phyloP scores from a whole-genome alignment of 2,329 filamentous ascomycete genomes.

The Cryoendolithus antarcticus region DNA sequence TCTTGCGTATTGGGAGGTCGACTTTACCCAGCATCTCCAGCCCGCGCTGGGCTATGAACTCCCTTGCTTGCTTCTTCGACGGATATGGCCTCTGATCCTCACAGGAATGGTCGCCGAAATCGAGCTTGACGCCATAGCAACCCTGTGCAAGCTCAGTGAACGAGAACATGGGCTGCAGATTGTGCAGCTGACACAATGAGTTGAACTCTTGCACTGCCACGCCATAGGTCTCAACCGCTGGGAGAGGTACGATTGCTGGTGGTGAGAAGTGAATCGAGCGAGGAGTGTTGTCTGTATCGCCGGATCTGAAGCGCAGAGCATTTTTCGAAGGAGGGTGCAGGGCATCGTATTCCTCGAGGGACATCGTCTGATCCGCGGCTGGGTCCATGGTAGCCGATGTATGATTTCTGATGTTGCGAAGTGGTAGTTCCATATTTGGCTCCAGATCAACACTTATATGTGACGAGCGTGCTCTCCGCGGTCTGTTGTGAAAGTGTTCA shows the following conservation, averaged over 20 bases:
- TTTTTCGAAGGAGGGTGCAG: too few relatives aligned
- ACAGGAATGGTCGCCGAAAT: constrained; percentile 15
- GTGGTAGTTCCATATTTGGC: too few relatives aligned
- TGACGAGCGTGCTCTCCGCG: too few relatives aligned
- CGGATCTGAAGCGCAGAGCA: too few relatives aligned
- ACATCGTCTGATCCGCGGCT: too few relatives aligned
- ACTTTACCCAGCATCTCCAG: constrained; percentile 20
- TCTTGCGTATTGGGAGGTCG: constrained; percentile 14
- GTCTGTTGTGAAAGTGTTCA: too few relatives aligned
- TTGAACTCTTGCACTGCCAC: constrained; percentile 6
- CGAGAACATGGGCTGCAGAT: constrained; percentile 8
- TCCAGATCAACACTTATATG: too few relatives aligned
- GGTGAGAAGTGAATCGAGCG: too few relatives aligned
- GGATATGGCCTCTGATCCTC: constrained; percentile 17
- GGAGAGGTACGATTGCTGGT: background rate
- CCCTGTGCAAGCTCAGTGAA: constrained; percentile 2
- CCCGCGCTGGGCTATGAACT: constrained; percentile 25
- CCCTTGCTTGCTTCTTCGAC: constrained; percentile 33
- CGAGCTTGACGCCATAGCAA: constrained; percentile 8
- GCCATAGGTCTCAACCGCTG: constrained; percentile 1
- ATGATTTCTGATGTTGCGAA: too few relatives aligned
- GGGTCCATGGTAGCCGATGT: too few relatives aligned
- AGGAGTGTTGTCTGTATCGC: too few relatives aligned
- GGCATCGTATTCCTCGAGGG: too few relatives aligned
- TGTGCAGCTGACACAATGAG: constrained; percentile 13